phyloP scores from a whole-genome alignment of 2,329 filamentous ascomycete species.

The Fusarium oxysporum region DNA sequence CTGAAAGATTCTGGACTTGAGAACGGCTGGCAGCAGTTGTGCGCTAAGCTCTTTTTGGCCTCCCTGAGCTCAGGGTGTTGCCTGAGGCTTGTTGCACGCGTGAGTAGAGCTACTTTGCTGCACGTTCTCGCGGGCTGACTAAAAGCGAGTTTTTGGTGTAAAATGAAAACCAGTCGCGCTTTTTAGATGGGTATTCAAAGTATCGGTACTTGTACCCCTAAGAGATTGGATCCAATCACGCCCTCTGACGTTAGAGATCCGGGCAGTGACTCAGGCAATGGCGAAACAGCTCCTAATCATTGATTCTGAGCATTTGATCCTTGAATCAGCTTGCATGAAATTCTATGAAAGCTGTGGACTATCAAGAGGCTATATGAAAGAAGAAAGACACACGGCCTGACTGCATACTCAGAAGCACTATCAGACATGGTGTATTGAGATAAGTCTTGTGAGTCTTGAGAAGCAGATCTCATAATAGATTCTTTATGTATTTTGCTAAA shows the following conservation, averaged over 20 bases:
- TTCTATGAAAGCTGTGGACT: slow-evolving; percentile 8
- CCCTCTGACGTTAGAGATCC: slow-evolving; percentile 30
- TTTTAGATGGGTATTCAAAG: slow-evolving; percentile 11
- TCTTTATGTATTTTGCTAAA: not conserved
- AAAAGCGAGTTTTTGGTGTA: slow-evolving; percentile 12
- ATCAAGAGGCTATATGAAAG: not conserved
- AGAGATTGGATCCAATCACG: slow-evolving; percentile 13
- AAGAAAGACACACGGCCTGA: not conserved
- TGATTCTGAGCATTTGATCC: slow-evolving; percentile 14
- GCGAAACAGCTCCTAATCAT: slow-evolving; percentile 36
- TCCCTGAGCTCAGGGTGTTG: slow-evolving; percentile 33
- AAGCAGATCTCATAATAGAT: not conserved
- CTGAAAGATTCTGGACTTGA: slow-evolving; percentile 60
- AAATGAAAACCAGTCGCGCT: slow-evolving; percentile 2
- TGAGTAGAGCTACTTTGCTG: slow-evolving; percentile 32
- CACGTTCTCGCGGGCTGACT: slow-evolving; percentile 42
- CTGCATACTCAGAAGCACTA: not conserved
- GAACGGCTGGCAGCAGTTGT: slow-evolving; percentile 50
- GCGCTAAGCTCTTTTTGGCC: slow-evolving; percentile 38
- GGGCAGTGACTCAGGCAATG: slow-evolving; percentile 42
- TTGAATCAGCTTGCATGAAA: slow-evolving; percentile 22
- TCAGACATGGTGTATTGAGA: not conserved
- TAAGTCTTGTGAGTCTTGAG: not conserved
- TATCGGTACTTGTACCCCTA: slow-evolving; percentile 32
- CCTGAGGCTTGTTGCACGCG: slow-evolving; percentile 36